Percentiles rank a stretch among this genome's conserved stretches.
These are phyloP conservation scores for Colletotrichum echinochloae DNA, from an alignment of 2,329 filamentous ascomycete species.

Conservation along the genomic window DNA sequence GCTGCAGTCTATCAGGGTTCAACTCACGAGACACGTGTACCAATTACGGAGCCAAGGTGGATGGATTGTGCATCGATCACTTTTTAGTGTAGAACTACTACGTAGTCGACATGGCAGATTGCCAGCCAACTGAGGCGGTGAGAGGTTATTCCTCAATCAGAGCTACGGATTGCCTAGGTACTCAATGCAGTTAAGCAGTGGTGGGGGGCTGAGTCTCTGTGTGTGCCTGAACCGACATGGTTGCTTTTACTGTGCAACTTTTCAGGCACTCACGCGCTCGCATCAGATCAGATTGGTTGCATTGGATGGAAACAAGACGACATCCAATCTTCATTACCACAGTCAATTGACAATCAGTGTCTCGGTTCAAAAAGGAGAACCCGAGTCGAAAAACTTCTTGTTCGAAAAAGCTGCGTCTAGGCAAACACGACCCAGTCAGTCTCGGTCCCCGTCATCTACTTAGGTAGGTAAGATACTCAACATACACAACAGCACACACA, in stretches of 20 bases:
- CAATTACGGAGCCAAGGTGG: neutral
- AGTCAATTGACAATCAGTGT: neutral
- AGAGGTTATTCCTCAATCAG: neutral
- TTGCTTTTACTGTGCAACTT: neutral
- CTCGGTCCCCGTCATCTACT: neutral
- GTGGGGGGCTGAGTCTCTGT: neutral
- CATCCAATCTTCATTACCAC: neutral
- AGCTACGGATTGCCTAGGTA: accelerated
- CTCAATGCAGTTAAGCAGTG: neutral
- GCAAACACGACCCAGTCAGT: neutral
- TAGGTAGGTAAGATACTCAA: neutral
- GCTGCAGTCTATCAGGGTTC: constrained; percentile 13
- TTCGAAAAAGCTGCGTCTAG: neutral
- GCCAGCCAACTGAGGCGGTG: neutral
- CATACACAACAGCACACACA: neutral
- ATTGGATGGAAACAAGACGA: constrained; percentile 14
- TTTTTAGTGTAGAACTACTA: too few species aligned
- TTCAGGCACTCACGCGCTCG: neutral
- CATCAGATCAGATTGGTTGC: neutral
- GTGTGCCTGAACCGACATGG: neutral
- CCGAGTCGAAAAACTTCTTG: neutral
- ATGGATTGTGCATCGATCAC: too few species aligned
- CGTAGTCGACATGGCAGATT: neutral
- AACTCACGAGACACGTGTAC: constrained; percentile 23
- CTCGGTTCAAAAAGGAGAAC: too few species aligned